A percentile compares a stretch with the other conserved stretches of the same genome.
phyloP scores from a whole-genome alignment of 1,284 basidiomycete genomes.

The Sanguinoderma infundibulare region DNA sequence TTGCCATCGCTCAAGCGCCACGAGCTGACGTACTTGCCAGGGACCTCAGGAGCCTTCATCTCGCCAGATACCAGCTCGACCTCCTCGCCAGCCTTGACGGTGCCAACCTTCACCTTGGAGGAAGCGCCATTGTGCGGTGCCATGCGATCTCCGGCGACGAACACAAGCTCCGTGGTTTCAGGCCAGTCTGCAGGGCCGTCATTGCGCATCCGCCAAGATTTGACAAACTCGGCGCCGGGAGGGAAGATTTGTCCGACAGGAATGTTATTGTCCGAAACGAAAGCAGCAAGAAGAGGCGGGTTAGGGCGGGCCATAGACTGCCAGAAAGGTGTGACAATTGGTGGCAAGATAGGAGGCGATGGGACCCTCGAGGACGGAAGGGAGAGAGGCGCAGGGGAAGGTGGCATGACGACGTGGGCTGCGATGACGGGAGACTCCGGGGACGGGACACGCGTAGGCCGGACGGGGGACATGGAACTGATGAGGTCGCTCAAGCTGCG shows the following conservation, averaged over 20 bases:
- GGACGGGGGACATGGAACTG: neutral
- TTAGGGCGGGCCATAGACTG: neutral
- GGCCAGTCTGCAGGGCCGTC: slow-evolving; percentile 71
- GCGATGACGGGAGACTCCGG: neutral
- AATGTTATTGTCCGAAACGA: slow-evolving; percentile 72
- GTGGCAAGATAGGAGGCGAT: neutral
- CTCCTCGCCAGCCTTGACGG: slow-evolving; percentile 55
- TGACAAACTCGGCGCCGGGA: slow-evolving; percentile 83
- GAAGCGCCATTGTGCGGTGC: slow-evolving; percentile 37
- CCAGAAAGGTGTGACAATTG: slow-evolving; percentile 8
- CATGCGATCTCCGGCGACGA: slow-evolving; percentile 66
- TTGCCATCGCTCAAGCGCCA: slow-evolving; percentile 71
- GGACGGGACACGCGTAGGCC: neutral
- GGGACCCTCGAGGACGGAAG: neutral
- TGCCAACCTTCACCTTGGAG: slow-evolving; percentile 51
- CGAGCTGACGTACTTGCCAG: slow-evolving; percentile 75
- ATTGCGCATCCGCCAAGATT: slow-evolving; percentile 79
- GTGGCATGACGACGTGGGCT: neutral
- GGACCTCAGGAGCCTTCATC: slow-evolving; percentile 77
- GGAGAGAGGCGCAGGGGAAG: neutral
- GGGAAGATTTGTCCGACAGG: slow-evolving; percentile 79
- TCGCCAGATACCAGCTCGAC: slow-evolving; percentile 75
- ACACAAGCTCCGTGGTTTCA: slow-evolving; percentile 63
- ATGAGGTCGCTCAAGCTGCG: slow-evolving; percentile 23
- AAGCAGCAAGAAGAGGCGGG: slow-evolving; percentile 51